A percentile compares a stretch with the other conserved stretches of the same genome.
Evolutionary conservation across 768 basidiomycete genomes (phyloP).

Genomic region (Lentinus brumalis): DNA sequence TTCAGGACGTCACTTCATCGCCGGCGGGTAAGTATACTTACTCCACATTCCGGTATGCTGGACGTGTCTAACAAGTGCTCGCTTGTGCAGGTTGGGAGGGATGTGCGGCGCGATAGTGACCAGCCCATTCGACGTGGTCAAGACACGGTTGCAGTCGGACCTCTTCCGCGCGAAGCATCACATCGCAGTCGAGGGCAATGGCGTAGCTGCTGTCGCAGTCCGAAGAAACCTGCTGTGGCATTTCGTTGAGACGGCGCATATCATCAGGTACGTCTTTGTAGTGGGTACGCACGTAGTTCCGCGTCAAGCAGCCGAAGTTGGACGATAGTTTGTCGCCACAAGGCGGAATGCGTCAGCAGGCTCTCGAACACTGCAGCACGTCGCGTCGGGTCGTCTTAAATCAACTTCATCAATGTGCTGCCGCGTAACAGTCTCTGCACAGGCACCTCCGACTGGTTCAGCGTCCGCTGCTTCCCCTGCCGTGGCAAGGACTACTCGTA

Average conservation of each 20-base stretch:
- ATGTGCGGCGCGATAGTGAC: slow-evolving; percentile 98
- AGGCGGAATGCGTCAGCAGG: too few species aligned
- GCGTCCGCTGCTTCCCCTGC: too few species aligned
- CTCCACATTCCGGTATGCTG: background rate
- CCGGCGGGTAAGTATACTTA: slow-evolving; percentile 70
- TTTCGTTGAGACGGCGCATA: slow-evolving; percentile 92
- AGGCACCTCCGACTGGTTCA: too few species aligned
- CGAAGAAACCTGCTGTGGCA: slow-evolving; percentile 74
- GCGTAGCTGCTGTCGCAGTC: slow-evolving; percentile 31
- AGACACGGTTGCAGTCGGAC: slow-evolving; percentile 93
- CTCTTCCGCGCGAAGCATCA: slow-evolving; percentile 61
- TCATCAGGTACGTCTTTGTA: slow-evolving; percentile 65
- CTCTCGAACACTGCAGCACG: too few species aligned
- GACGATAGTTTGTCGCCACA: too few species aligned
- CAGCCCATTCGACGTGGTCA: slow-evolving; percentile 97
- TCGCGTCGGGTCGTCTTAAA: too few species aligned
- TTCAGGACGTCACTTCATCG: slow-evolving; percentile 84
- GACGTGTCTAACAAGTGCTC: background rate
- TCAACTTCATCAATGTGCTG: too few species aligned
- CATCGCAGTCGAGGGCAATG: slow-evolving; percentile 32
- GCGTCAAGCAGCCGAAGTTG: too few species aligned
- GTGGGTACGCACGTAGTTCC: background rate
- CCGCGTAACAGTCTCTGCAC: too few species aligned
- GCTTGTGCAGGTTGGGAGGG: slow-evolving; percentile 75
- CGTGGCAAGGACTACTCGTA: too few species aligned